These are phyloP conservation scores for Penicillium malachiteum DNA, from an alignment of 495 filamentous ascomycete genomes.

Conservation along the genomic window DNA sequence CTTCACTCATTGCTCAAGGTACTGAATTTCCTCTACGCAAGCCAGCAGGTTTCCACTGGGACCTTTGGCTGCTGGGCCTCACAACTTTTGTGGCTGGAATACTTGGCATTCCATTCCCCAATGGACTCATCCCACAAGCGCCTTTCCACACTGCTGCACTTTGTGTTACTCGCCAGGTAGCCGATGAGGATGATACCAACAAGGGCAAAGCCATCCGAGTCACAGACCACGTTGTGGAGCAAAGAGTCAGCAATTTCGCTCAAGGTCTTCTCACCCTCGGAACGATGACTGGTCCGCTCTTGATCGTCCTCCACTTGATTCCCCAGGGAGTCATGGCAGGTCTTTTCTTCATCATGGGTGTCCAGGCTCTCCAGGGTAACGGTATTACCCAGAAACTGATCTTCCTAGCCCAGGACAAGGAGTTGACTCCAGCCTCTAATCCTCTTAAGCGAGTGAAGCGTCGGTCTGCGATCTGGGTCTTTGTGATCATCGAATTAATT, in stretches of 20 bases:
- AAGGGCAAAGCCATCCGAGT: slow-evolving; percentile 63
- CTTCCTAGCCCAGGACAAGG: slow-evolving; percentile 67
- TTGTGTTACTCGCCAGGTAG: slow-evolving; percentile 67
- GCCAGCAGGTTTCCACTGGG: slow-evolving; percentile 95
- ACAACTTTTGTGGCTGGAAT: slow-evolving; percentile 84
- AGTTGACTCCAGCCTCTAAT: slow-evolving; percentile 62
- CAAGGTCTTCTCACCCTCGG: slow-evolving; percentile 82
- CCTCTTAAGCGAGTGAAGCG: slow-evolving; percentile 64
- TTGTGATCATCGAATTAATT: slow-evolving; percentile 72
- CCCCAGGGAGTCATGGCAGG: slow-evolving; percentile 86
- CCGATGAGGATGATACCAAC: slow-evolving; percentile 55
- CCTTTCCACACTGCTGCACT: slow-evolving; percentile 89
- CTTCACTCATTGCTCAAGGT: slow-evolving; percentile 85
- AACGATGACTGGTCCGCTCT: slow-evolving; percentile 83
- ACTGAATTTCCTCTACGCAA: slow-evolving; percentile 90
- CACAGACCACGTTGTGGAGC: slow-evolving; percentile 79
- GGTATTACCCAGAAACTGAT: slow-evolving; percentile 80
- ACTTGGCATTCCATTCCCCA: slow-evolving; percentile 85
- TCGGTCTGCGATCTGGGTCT: slow-evolving; percentile 67
- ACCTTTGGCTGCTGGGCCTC: slow-evolving; percentile 84
- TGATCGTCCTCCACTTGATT: slow-evolving; percentile 79
- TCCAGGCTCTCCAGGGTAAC: slow-evolving; percentile 76
- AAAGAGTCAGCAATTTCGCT: slow-evolving; percentile 81
- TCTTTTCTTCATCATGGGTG: slow-evolving; percentile 93
- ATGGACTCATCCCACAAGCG: slow-evolving; percentile 89